These are phyloP conservation scores for Histomonas meleagridis DNA, from an alignment of 208 protist genomes.

Conservation along the genomic window DNA sequence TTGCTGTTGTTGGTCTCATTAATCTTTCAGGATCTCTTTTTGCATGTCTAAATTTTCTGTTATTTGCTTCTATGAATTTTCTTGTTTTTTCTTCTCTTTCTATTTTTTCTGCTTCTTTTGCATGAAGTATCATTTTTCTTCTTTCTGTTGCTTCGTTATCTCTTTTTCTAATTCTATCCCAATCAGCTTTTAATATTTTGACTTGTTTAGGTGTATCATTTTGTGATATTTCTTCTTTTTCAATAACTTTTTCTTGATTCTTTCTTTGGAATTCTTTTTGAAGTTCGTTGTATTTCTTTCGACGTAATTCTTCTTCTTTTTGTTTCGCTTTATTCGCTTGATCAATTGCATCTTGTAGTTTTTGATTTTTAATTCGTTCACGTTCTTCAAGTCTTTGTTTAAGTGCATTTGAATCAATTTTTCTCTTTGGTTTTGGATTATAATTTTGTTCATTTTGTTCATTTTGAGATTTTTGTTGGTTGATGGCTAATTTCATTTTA, in stretches of 20 bases:
- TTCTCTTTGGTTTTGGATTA: neutral
- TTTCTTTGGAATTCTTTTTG: neutral
- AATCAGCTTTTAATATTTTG: neutral
- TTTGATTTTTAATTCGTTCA: neutral
- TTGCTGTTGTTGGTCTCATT: conserved; percentile 10
- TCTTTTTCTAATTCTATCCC: conserved; percentile 25
- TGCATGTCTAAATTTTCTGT: neutral
- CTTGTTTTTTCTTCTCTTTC: conserved; percentile 3
- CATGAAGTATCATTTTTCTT: too few species aligned
- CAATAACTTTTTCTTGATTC: neutral
- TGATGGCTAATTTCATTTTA: neutral
- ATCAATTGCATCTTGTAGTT: too few species aligned
- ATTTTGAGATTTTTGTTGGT: neutral
- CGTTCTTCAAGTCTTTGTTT: neutral
- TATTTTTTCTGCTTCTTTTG: neutral
- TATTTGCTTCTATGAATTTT: conserved; percentile 19
- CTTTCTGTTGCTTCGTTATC: neutral
- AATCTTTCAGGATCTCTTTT: conserved; percentile 16
- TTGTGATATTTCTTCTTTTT: neutral
- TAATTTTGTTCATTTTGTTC: neutral
- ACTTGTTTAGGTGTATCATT: neutral
- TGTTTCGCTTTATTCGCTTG: too few species aligned
- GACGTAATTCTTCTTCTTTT: neutral
- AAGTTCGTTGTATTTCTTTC: neutral
- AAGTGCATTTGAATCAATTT: neutral